Evolutionary conservation across 805 yeast genomes (phyloP), one percentile per base, ranked within the genome.

Genomic region (Kazachstania kunashirensis): DNA sequence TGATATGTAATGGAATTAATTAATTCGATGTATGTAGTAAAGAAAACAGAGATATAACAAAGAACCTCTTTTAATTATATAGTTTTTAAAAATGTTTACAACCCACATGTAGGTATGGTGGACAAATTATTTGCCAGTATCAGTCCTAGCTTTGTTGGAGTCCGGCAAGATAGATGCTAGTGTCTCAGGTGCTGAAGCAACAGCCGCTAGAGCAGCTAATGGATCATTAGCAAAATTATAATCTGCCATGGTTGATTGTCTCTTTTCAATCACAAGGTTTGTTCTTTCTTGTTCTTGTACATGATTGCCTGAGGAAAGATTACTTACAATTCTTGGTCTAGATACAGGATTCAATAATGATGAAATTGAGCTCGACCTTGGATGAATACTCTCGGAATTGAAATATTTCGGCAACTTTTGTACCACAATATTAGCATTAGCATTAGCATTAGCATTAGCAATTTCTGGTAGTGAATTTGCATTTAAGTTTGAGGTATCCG

Each of bases 201-300:
- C 52, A 1, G 65, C 65, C 2, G 65, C 65, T 11, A 60, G 42
- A 2, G 63, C 63, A 21, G 63, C 63, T 29, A 60, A 34, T 5
- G 65, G 65, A 35, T 60, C 63, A 36, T 49, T 50, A 7, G 57
- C 50, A 35, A 58, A 58, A 33, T 55, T 54, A 36, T 45, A 36
- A 15, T 30, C 16, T 13, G 11, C 24, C 8, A 8, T 11, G 11
- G 11, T 23, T 23, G 24, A 11, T 11, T 23, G 24, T 23, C 11
- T 11, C 24, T 23, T 8, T 11, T 23, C 11, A 11, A 9, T 23
- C 24, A 23, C 24, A 23, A 11, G 8, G 11, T 11, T 23, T 23
- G 24, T 11, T 9, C n/a, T n/a, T n/a, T n/a, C n/a, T 23, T 8
- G 24, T 11, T 23, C 11, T 11, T 23, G 24, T 23, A 11, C 11